A percentile compares a stretch with the other conserved stretches of the same genome.
phyloP scores from a whole-genome alignment of 2,329 filamentous ascomycete species.

The Penicillium sp. region DNA sequence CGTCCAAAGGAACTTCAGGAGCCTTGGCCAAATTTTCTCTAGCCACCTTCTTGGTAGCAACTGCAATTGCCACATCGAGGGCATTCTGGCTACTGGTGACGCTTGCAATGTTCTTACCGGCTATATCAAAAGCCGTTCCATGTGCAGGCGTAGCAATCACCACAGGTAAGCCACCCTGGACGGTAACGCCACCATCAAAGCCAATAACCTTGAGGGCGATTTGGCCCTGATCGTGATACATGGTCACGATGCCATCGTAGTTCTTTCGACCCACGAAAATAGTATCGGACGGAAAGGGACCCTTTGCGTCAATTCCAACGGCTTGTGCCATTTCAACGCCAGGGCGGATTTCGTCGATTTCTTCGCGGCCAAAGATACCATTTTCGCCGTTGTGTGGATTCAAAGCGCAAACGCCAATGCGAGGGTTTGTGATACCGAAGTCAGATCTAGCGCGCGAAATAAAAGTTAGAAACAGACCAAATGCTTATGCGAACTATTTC shows the following conservation, averaged over 20 bases:
- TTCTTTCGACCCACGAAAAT: slow-evolving; percentile 30
- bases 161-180: slow-evolving; percentile 31
- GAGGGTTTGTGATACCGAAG: slow-evolving; percentile 27
- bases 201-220: slow-evolving; percentile 33
- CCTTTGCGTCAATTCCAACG: slow-evolving; percentile 27
- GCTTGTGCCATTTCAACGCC: slow-evolving; percentile 23
- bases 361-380: slow-evolving; percentile 29
- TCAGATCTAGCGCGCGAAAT: slow-evolving; percentile 19
- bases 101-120: slow-evolving; percentile 26
- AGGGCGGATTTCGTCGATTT: slow-evolving; percentile 30
- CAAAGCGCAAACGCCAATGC: slow-evolving; percentile 31
- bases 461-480: not conserved
- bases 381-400: slow-evolving; percentile 36
- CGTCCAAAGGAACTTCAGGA: not conserved
- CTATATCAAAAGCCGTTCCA: slow-evolving; percentile 30
- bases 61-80: slow-evolving; percentile 26
- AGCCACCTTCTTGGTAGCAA: not conserved
- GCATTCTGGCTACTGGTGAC: slow-evolving; percentile 31
- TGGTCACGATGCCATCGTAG: slow-evolving; percentile 34
- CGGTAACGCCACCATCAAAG: slow-evolving; percentile 34
- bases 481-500: not conserved
- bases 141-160: slow-evolving; percentile 29
- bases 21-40: not conserved
- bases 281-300: slow-evolving; percentile 33
- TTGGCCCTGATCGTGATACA: slow-evolving; percentile 38